Conservation (phyloP, 139 green algal species). For the Chlorella sorokiniana region DNA sequence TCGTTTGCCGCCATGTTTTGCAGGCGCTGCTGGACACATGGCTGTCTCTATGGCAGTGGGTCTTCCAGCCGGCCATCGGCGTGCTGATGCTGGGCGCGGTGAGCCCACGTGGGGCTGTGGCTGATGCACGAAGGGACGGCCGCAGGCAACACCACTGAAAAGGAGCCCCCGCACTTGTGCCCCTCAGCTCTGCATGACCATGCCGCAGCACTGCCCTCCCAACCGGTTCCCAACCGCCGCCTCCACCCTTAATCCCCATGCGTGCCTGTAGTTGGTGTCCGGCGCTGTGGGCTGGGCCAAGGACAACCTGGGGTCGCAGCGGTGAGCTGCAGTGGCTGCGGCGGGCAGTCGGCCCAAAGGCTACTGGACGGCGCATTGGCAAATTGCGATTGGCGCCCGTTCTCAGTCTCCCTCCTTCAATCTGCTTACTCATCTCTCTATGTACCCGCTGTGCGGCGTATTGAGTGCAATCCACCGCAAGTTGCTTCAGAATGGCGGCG, state of each 20-base stretch:
- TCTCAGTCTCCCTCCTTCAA: no score
- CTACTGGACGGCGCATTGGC: no score
- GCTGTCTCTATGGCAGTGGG: constrained; percentile 76
- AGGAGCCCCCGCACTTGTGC: no score
- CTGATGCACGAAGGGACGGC: neutral
- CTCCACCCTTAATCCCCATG: neutral
- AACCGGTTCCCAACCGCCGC: neutral
- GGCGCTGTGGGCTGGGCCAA: constrained; percentile 66
- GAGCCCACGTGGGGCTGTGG: neutral
- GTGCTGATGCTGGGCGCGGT: constrained; percentile 84
- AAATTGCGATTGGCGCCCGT: no score
- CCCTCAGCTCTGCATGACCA: neutral
- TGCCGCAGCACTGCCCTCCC: neutral
- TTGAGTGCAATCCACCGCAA: no score
- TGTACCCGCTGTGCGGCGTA: no score
- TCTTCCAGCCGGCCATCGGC: constrained; percentile 87
- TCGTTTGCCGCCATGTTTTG: neutral
- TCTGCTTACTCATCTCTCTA: no score
- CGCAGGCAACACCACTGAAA: no score
- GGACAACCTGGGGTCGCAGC: constrained; percentile 30
- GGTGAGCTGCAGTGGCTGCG: no score
- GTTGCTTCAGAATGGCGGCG: no score
- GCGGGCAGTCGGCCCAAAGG: no score
- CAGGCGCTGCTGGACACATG: constrained; percentile 71
- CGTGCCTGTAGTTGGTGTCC: constrained; percentile 60